Percentiles rank a stretch among this genome's conserved stretches.
These are phyloP conservation scores for Amylocystis lapponica DNA, from an alignment of 768 basidiomycete genomes.

Conservation along the genomic window DNA sequence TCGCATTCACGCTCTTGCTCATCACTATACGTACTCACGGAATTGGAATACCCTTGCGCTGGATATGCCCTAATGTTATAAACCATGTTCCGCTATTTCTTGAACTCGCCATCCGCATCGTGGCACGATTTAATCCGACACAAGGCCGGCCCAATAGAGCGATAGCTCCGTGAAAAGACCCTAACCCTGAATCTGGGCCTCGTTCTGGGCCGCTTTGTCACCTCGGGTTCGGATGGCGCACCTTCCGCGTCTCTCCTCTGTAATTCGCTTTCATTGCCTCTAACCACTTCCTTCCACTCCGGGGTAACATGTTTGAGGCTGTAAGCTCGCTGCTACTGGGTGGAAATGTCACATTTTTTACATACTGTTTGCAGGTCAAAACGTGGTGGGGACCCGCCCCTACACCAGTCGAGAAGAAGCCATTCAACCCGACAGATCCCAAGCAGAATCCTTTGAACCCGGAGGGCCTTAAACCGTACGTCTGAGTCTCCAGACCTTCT, in stretches of 20 bases:
- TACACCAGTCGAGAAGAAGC: conserved; percentile 15
- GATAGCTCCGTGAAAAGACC: not conserved
- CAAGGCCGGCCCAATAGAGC: not conserved
- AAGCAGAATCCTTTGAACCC: conserved; percentile 89
- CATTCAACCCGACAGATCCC: conserved; percentile 67
- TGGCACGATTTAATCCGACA: not conserved
- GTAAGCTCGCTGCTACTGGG: too few relatives aligned
- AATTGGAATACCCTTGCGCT: too few relatives aligned
- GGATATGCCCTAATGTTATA: too few relatives aligned
- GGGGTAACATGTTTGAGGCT: not conserved
- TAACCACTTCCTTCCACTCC: not conserved
- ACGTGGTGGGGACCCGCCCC: conserved; percentile 20
- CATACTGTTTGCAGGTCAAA: conserved; percentile 14
- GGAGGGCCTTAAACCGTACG: conserved; percentile 91
- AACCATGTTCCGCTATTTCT: not conserved
- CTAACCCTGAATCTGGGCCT: conserved; percentile 7
- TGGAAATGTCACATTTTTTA: not conserved
- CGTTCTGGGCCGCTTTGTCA: not conserved
- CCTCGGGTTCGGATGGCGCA: not conserved
- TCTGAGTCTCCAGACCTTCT: conserved; percentile 4
- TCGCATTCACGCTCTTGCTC: too few relatives aligned
- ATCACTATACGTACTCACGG: too few relatives aligned
- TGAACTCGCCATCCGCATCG: not conserved
- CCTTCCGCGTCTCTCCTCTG: not conserved
- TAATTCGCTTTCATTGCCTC: not conserved